Base-by-base conservation (phyloP, 495 filamentous ascomycete species). In the Neurospora sp. region DNA sequence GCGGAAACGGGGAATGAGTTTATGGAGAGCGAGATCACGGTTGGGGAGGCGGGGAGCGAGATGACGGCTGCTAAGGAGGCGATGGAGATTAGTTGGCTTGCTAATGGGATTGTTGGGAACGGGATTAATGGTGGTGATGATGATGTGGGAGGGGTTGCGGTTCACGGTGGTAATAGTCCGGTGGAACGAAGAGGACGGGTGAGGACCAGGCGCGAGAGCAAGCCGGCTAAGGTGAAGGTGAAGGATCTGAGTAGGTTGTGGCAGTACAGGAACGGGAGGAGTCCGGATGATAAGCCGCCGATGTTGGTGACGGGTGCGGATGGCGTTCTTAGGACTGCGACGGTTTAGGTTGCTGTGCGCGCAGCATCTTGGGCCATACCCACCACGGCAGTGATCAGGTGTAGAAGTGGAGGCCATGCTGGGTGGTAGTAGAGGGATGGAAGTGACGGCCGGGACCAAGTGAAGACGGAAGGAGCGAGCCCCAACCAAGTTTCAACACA, bases 201-300 rank as follows among this genome's bases (percentile, higher is more conserved):
- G 4, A 66, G 73, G 59, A 73, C n/a, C 44, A 62, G 66, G 39
- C 16, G 70, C 59, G 71, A 62, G 70, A 73, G 44, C 35, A 62
- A 72, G 73, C 69, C 76, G 77, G 74, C 82, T 72, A 77, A 72
- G 70, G 78, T 82, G 8, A 89, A 83, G 71, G 89, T 94, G 3
- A 92, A 88, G 79, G 88, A 93, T 75, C 80, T 93, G 72, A 93
- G 91, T 80, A 85, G 92, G 69, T 77, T 94, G 41, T 94, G 92
- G 92, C 78, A 84, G 79, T 94, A 94, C 78, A 83, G 90, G 66
- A 91, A 92, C 80, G 92, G 92, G 18, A 79, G 82, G 41, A 86
- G 83, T n/a, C 90, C 91, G 14, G 76, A 81, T 27, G 83, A 84
- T 69, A 77, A 72, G 66, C 79, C 79, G 69, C 77, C 77, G 1